These are phyloP conservation scores for Mycena capillaripes DNA, from an alignment of 768 basidiomycete species.

Conservation along the genomic window DNA sequence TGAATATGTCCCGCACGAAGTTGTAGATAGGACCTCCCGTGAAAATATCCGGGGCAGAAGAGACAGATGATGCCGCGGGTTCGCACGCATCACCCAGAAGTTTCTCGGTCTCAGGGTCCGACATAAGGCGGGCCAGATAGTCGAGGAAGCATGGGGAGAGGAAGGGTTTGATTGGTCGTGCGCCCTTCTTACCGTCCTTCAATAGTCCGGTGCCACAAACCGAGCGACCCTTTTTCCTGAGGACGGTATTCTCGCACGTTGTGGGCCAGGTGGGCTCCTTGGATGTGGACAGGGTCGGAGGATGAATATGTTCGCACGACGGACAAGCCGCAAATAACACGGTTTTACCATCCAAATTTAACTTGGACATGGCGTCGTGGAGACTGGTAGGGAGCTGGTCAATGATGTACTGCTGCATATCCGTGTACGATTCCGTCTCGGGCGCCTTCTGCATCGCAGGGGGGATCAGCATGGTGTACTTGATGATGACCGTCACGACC, in stretches of 20 bases:
- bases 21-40: conserved; percentile 28
- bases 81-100: background rate
- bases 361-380: conserved; percentile 2
- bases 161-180: conserved; percentile 18
- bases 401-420: conserved; percentile 1
- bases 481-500: conserved; percentile 32
- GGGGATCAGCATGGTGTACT: conserved; percentile 18
- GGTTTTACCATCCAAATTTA: conserved; percentile 17
- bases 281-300: background rate
- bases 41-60: background rate
- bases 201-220: background rate
- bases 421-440: background rate
- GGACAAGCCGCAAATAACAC: conserved; percentile 14
- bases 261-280: background rate
- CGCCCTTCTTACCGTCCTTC: background rate
- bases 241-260: background rate
- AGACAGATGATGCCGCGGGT: background rate
- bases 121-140: conserved; percentile 3
- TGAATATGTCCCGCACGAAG: conserved; percentile 32
- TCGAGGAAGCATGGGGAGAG: conserved; percentile 10
- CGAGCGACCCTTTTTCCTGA: background rate
- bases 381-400: conserved; percentile 12
- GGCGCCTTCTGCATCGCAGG: background rate
- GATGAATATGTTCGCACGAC: conserved; percentile 21
- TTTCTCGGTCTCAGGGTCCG: conserved; percentile 4